Percentiles rank a stretch among this genome's conserved stretches.
phyloP scores from a whole-genome alignment of 176 grass and related monocot genomes.

The Urochloa ruziziensis region DNA sequence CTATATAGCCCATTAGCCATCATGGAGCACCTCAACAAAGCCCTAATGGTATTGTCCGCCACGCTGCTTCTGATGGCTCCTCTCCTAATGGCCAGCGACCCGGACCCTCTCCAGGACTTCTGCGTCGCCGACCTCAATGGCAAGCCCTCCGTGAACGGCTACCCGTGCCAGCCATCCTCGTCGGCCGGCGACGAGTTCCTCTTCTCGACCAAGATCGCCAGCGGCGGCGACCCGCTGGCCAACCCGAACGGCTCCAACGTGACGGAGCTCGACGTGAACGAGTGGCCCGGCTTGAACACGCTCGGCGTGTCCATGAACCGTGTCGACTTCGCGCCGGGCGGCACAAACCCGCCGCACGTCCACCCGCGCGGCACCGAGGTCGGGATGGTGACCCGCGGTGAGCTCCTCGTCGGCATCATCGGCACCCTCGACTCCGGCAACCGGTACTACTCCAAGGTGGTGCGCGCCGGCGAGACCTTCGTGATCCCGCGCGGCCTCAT shows the following conservation, averaged over 20 bases:
- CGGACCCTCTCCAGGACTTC: slow-evolving; percentile 66
- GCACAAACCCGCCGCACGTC: slow-evolving; percentile 61
- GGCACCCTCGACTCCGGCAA: slow-evolving; percentile 35
- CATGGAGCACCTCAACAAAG: slow-evolving; percentile 10
- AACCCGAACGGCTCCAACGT: slow-evolving; percentile 51
- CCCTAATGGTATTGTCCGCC: not conserved
- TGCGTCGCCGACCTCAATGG: slow-evolving; percentile 52
- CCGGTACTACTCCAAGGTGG: slow-evolving; percentile 47
- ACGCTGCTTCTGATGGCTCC: slow-evolving; percentile 33
- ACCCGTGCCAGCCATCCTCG: slow-evolving; percentile 32
- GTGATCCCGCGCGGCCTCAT: slow-evolving; percentile 56
- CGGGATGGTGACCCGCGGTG: slow-evolving; percentile 30
- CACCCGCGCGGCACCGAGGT: slow-evolving; percentile 64
- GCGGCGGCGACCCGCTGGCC: slow-evolving; percentile 27
- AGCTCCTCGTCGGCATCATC: slow-evolving; percentile 54
- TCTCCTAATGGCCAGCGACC: slow-evolving; percentile 3
- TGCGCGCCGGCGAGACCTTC: slow-evolving; percentile 50
- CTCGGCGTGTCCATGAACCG: slow-evolving; percentile 78
- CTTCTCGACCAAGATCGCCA: slow-evolving; percentile 30
- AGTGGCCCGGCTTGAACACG: slow-evolving; percentile 63
- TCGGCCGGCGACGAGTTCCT: slow-evolving; percentile 39
- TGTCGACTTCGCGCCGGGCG: slow-evolving; percentile 53
- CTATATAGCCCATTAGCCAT: not conserved
- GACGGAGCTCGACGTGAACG: slow-evolving; percentile 32
- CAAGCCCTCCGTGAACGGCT: slow-evolving; percentile 31